Evolutionary conservation across 108 stramenopile species (phyloP), one percentile per base, ranked within the genome.

Genomic region (Conticribra weissflogii): DNA sequence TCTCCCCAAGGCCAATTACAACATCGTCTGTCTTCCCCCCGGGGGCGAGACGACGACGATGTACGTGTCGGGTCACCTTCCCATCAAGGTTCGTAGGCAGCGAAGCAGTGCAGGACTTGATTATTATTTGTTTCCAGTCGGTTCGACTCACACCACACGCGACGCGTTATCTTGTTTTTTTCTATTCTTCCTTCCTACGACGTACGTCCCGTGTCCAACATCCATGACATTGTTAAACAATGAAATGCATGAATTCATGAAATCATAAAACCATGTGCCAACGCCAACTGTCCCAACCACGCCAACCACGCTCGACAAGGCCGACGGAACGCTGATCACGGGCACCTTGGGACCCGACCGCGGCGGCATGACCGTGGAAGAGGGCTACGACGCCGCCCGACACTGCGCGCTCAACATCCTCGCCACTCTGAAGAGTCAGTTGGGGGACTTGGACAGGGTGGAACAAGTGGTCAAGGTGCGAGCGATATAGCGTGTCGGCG

Each of bases 361-460:
- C 34, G 84, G 76, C 7, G 90, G 84, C 19, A 30, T 72, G 58
- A 85, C 71, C 27, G 74, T 88, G 0, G 90, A 96, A 44, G 81
- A 96, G 65, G 97, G 89, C 9, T 92, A 95, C 58, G 80, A 92
- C 54, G 96, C 96, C 21, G 97, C 97, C 17, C 76, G 92, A 46
- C 66, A 74, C 8, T 88, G 85, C 63, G 96, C 86, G 8, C 75
- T 98, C 33, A 95, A 94, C 68, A 87, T 98, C 41, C 63, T 97
- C 61, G 62, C 82, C 22, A 96, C 96, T 3, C 68, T 97, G 31
- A 88, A 93, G 57, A 72, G 78, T 19, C 81, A 91, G 63, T 73
- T 94, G 28, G 90, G 90, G 1, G 89, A 94, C 78, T 77, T 94
- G 59, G 93, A 94, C 78, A 80, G 86, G 34, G 87, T 94, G 28